Evolutionary conservation across 192 early-diverging fungal species (phyloP).

Genomic region (Hyaloraphidium curvatum): DNA sequence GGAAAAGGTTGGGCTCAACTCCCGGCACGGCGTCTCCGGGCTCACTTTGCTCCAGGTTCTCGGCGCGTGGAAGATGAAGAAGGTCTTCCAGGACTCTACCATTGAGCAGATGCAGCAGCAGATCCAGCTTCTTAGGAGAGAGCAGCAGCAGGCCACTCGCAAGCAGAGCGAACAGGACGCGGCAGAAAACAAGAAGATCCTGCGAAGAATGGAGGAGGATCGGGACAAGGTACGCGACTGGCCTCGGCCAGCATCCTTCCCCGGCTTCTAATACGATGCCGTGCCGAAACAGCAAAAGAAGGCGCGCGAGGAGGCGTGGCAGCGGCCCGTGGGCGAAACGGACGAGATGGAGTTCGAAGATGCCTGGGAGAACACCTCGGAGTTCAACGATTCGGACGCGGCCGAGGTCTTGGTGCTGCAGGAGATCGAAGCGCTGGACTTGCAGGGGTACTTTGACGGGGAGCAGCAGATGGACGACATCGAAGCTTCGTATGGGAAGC

Average conservation of each 20-base stretch:
- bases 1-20: conserved; percentile 14
- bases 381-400: conserved; percentile 22
- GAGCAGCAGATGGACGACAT: too few species aligned
- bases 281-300: conserved; percentile 28
- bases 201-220: conserved; percentile 32
- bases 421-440: too few species aligned
- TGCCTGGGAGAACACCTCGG: conserved; percentile 27
- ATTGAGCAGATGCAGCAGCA: conserved; percentile 10
- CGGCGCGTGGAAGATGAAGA: conserved; percentile 15
- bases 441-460: too few species aligned
- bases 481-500: too few species aligned
- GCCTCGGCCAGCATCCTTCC: too few species aligned
- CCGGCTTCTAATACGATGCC: too few species aligned
- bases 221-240: too few species aligned
- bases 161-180: conserved; percentile 14
- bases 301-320: conserved; percentile 30
- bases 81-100: conserved; percentile 7
- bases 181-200: conserved; percentile 24
- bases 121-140: conserved; percentile 9
- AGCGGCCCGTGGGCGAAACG: conserved; percentile 15
- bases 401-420: too few species aligned
- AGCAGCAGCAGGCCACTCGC: conserved; percentile 3
- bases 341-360: conserved; percentile 15
- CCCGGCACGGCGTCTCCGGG: too few species aligned
- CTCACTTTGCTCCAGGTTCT: too few species aligned